A percentile compares a stretch with the other conserved stretches of the same genome.
Evolutionary conservation across 2,329 filamentous ascomycete genomes (phyloP).

Genomic region (Sphaerulina vaccinii): DNA sequence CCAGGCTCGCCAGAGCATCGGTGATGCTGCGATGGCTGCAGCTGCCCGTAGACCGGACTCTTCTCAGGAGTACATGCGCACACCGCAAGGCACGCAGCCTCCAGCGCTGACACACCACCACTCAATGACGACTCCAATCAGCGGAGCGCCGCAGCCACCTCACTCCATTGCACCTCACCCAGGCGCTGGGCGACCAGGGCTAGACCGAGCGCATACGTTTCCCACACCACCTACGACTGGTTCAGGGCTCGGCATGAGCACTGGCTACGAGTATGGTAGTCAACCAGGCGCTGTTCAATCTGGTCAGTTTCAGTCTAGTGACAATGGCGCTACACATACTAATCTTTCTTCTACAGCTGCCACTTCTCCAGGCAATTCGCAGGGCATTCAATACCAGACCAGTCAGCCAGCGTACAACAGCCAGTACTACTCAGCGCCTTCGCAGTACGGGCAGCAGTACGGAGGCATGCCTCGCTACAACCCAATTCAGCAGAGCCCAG

Average conservation of each 20-base stretch:
- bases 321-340: conserved; percentile 74
- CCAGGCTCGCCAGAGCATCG: conserved; percentile 67
- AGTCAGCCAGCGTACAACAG: conserved; percentile 68
- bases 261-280: conserved; percentile 79
- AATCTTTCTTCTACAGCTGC: conserved; percentile 88
- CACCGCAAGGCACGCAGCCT: conserved; percentile 57
- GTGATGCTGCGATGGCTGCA: conserved; percentile 67
- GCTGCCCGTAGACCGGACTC: conserved; percentile 66
- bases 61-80: conserved; percentile 58
- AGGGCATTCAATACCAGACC: conserved; percentile 76
- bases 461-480: conserved; percentile 68
- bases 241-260: conserved; percentile 72
- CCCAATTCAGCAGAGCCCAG: conserved; percentile 53
- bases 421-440: conserved; percentile 72
- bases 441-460: conserved; percentile 50
- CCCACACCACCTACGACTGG: conserved; percentile 90
- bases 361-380: conserved; percentile 74
- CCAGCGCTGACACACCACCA: conserved; percentile 72
- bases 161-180: conserved; percentile 61
- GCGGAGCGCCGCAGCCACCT: conserved; percentile 65
- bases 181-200: conserved; percentile 62
- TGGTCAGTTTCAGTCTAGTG: conserved; percentile 75
- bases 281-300: conserved; percentile 49
- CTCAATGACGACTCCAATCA: conserved; percentile 62
- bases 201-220: conserved; percentile 88